Evolutionary conservation across 371 early-diverging fungal species (phyloP), one percentile per base, ranked within the genome.

Genomic region (Mucor lusitanicus): DNA sequence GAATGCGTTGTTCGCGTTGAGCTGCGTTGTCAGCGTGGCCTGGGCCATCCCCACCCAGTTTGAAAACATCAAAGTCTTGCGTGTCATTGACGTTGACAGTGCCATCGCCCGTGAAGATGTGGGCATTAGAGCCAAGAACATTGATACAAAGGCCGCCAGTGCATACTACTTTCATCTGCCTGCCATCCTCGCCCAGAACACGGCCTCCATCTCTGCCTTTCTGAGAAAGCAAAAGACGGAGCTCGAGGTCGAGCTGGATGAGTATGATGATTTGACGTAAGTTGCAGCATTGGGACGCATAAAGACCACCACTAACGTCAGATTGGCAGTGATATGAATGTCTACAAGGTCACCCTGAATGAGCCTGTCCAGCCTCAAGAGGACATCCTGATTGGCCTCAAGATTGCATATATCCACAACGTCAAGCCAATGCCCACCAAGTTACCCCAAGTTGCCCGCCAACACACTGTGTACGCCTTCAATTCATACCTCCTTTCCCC

Each of bases 401-500:
- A 88, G 62, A 44, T 84, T 9, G 85, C 83, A 11, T 90, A 83
- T 63, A 86, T 85, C 48, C 76, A 88, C 48, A 61, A 75, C 8
- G 70, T 92, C 28, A 70, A 71, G 28, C 90, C 96, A n/a, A 81
- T 83, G 60, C 97, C 97, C 4, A 72, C 77, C 23, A 85, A 87
- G 28, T 83, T 95, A 33, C 82, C 79, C 42, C 95, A 95, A 79
- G 74, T 79, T 6, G 90, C 87, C 28, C 85, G 85, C 65, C 95
- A 95, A 72, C 69, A 74, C 58, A 80, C 94, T 42, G 65, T 80
- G 50, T 93, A 85, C 75, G 63, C 65, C 6, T 90, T 89, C 68
- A 87, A 88, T 68, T 80, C 85, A 8, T 88, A 88, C 69, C 75
- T 90, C 28, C 70, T 74, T 56, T 87, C 90, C 15, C 86, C 88